phyloP scores from a whole-genome alignment of 2,329 filamentous ascomycete species.

The Tricladium varicosporioides region DNA sequence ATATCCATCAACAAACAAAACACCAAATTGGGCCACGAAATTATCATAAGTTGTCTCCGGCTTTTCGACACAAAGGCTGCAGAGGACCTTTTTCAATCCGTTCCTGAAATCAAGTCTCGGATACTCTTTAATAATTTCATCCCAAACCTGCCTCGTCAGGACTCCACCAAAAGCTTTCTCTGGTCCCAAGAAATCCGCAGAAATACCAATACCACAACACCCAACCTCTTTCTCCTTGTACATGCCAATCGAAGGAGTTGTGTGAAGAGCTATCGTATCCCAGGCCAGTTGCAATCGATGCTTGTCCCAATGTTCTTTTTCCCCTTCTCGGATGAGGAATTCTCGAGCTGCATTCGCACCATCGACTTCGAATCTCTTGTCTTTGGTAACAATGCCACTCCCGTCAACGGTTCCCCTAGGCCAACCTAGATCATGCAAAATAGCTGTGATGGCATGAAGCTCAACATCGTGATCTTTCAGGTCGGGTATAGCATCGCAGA shows the following conservation, averaged over 20 bases:
- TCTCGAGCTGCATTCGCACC: conserved; percentile 44
- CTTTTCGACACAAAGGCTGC: conserved; percentile 36
- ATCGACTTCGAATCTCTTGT: conserved; percentile 50
- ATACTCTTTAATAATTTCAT: conserved; percentile 30
- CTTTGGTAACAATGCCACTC: conserved; percentile 36
- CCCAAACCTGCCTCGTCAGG: conserved; percentile 29
- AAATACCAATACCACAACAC: not conserved
- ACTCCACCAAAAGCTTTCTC: conserved; percentile 23
- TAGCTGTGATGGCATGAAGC: conserved; percentile 38
- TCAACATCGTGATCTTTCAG: conserved; percentile 33
- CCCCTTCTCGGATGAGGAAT: conserved; percentile 34
- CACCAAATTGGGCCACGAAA: conserved; percentile 33
- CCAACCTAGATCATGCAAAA: conserved; percentile 45
- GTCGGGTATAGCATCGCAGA: conserved; percentile 33
- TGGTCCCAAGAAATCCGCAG: conserved; percentile 11
- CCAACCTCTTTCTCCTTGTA: conserved; percentile 43
- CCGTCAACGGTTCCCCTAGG: conserved; percentile 27
- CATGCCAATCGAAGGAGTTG: conserved; percentile 34
- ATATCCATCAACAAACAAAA: conserved; percentile 7
- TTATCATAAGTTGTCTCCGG: conserved; percentile 36
- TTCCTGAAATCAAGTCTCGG: conserved; percentile 34
- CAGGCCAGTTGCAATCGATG: conserved; percentile 37
- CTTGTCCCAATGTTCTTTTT: conserved; percentile 37
- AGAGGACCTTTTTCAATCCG: conserved; percentile 33
- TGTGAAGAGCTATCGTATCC: conserved; percentile 42